Conservation (phyloP, 768 basidiomycete genomes). For the Coprinopsis marcescibilis region DNA sequence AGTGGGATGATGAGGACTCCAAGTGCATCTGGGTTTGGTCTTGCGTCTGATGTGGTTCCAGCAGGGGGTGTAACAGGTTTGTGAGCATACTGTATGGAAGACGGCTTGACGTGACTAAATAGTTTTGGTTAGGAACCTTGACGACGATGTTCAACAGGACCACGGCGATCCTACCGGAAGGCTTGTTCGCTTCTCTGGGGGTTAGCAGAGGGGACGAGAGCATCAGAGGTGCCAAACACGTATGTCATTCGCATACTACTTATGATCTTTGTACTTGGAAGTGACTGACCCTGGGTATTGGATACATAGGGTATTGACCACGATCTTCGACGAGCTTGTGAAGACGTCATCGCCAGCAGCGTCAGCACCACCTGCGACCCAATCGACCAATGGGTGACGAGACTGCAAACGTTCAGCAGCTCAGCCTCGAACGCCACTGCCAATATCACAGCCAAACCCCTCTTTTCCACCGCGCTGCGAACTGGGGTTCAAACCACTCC, state of each 20-base stretch:
- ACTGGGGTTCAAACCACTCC: background rate
- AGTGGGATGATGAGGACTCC: slow-evolving; percentile 7
- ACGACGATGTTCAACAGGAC: slow-evolving; percentile 57
- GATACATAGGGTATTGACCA: slow-evolving; percentile 85
- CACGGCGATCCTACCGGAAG: slow-evolving; percentile 57
- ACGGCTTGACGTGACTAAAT: slow-evolving; percentile 1
- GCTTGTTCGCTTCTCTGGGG: slow-evolving; percentile 65
- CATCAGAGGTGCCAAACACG: slow-evolving; percentile 68
- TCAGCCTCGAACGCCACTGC: slow-evolving; percentile 10
- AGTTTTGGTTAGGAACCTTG: slow-evolving; percentile 38
- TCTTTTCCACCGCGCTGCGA: slow-evolving; percentile 10
- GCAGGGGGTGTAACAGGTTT: slow-evolving; percentile 54
- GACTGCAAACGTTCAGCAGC: slow-evolving; percentile 26
- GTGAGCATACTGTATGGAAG: background rate
- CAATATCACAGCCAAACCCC: slow-evolving; percentile 7
- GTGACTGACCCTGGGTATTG: no score
- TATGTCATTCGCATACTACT: slow-evolving; percentile 20
- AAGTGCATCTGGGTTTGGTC: slow-evolving; percentile 11
- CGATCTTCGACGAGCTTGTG: slow-evolving; percentile 79
- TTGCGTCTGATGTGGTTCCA: background rate
- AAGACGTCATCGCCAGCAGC: slow-evolving; percentile 69
- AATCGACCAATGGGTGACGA: slow-evolving; percentile 58
- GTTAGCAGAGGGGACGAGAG: slow-evolving; percentile 57
- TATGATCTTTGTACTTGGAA: no score
- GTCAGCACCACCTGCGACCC: slow-evolving; percentile 52